Evolutionary conservation across 225 moss, liverwort and hornwort species (phyloP), one percentile per base, ranked within the genome.

Genomic region (Pseudoscleropodium purum): DNA sequence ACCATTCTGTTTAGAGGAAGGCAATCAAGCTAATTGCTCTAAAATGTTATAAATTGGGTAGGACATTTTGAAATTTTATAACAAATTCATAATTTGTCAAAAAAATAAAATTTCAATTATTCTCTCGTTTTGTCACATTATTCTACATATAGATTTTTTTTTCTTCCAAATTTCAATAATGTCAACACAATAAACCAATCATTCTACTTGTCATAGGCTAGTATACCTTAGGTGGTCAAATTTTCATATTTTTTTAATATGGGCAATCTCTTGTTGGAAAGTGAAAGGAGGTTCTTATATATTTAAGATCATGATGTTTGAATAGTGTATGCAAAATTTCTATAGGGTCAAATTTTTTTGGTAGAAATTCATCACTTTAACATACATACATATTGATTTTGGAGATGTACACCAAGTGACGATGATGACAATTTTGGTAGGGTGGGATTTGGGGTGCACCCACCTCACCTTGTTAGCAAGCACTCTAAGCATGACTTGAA

Each of bases 301-400:
- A 45, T 0, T 20, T 0, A 29, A 15, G 3, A 27, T 13, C 0
- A 0, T 1, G 0, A 30, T 3, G 17, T 17, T 17, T 29, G 1
- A 6, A 17, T 45, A 29, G 0, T 5, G 0, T 29, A 15, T 27
- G 2, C 15, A 26, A 41, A 26, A 41, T 2, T 43, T 72, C 15
- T 27, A 9, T 15, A 26, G 9, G 8, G 3, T 9, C 10, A 29
- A 17, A 73, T 70, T 70, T 9, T 43, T 72, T 15, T 3, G 8
- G 5, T 29, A 29, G 17, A 45, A 29, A 17, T 0, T 73, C 1
- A 0, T 43, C 43, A 10, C 9, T 36, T 36, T 9, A 18, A 30
- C 4, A 63, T 33, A n/a, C 1, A 25, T 14, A 25, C 3, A 15
- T 26, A 26, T 26, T 70, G 41, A 72, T 41, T 72, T 41, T 26